phyloP scores from a whole-genome alignment of 108 stramenopile genomes.

The Nitzschia sp. region DNA sequence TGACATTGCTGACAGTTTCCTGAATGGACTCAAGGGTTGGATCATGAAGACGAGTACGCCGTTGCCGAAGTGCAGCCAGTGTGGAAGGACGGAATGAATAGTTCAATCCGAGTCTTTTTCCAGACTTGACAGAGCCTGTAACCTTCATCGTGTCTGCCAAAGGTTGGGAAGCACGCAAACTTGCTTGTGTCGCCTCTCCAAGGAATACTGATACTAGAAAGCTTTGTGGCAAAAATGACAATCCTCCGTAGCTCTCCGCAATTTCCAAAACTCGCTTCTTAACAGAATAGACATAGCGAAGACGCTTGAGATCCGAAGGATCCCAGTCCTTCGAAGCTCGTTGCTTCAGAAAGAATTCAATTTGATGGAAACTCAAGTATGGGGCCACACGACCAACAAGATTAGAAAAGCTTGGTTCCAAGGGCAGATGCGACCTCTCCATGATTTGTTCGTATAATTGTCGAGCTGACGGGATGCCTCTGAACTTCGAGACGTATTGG shows the following conservation, averaged over 20 bases:
- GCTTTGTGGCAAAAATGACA: constrained; percentile 85
- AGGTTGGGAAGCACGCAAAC: constrained; percentile 48
- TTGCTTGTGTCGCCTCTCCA: constrained; percentile 83
- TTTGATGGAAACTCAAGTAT: constrained; percentile 78
- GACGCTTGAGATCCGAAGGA: constrained; percentile 70
- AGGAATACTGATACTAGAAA: constrained; percentile 88
- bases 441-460: constrained; percentile 63
- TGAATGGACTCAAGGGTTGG: constrained; percentile 6
- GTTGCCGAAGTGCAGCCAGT: constrained; percentile 30
- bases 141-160: constrained; percentile 4
- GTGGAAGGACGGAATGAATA: constrained; percentile 48
- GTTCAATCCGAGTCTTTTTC: constrained; percentile 2
- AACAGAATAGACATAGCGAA: constrained; percentile 83
- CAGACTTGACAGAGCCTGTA: neutral
- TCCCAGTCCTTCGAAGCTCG: constrained; percentile 79
- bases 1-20: constrained; percentile 39
- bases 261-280: constrained; percentile 88
- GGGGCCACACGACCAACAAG: constrained; percentile 69
- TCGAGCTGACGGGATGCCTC: constrained; percentile 70
- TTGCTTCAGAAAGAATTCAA: constrained; percentile 68
- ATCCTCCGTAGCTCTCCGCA: constrained; percentile 84
- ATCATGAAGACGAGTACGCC: constrained; percentile 30
- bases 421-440: constrained; percentile 75
- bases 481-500: constrained; percentile 49
- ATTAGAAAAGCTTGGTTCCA: constrained; percentile 68